These are phyloP conservation scores for Boletus rubescentipes DNA, from an alignment of 768 basidiomycete species.

Conservation along the genomic window DNA sequence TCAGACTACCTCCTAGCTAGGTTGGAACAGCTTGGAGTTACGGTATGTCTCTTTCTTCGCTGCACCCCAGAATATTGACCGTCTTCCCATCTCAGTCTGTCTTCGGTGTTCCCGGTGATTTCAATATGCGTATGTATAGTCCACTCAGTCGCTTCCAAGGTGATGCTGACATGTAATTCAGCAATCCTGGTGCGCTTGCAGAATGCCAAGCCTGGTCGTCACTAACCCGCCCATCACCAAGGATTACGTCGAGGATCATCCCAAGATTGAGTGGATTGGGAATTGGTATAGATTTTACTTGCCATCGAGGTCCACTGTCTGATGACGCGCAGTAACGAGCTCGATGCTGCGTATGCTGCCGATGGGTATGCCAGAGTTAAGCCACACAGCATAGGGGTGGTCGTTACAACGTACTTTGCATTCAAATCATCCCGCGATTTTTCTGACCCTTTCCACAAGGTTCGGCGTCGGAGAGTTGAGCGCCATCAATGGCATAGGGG, in stretches of 20 bases:
- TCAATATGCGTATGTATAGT: conserved; percentile 57
- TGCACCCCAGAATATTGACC: neutral
- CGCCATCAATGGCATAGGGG: conserved; percentile 82
- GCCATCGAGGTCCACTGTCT: neutral
- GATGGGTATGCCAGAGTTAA: conserved; percentile 93
- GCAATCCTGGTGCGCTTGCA: conserved; percentile 28
- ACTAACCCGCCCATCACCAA: conserved; percentile 27
- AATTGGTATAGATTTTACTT: conserved; percentile 54
- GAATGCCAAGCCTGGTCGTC: neutral
- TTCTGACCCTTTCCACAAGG: conserved; percentile 32
- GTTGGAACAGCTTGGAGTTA: conserved; percentile 63
- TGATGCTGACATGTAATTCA: conserved; percentile 9
- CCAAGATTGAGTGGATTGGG: conserved; percentile 81
- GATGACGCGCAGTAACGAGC: conserved; percentile 58
- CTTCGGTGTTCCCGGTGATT: conserved; percentile 89
- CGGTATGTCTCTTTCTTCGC: conserved; percentile 36
- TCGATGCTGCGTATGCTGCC: conserved; percentile 88
- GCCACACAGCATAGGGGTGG: conserved; percentile 64
- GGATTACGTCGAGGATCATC: conserved; percentile 83
- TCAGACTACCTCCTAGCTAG: conserved; percentile 62
- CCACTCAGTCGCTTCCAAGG: neutral
- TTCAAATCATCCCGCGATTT: neutral
- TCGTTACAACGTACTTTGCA: conserved; percentile 68
- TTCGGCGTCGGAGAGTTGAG: conserved; percentile 95
- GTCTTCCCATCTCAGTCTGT: conserved; percentile 48